A percentile compares a stretch with the other conserved stretches of the same genome.
These are phyloP conservation scores for Daldinia sp. DNA, from an alignment of 2,329 filamentous ascomycete genomes.

Conservation along the genomic window DNA sequence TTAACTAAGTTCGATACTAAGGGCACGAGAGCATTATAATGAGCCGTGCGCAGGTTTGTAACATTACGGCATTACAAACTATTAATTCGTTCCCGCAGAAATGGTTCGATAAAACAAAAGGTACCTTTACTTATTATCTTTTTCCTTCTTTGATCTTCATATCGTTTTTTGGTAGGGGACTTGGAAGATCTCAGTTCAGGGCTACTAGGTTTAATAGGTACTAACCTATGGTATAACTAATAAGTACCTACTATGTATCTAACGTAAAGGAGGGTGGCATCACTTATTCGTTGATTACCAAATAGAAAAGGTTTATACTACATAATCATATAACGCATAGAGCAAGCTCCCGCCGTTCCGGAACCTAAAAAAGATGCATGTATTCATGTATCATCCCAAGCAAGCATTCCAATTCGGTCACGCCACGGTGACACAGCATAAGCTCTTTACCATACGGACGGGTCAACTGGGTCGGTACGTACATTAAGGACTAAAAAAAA, in stretches of 20 bases:
- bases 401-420: constrained; percentile 28
- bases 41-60: constrained; percentile 7
- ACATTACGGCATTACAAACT: constrained; percentile 16
- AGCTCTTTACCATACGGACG: constrained; percentile 18
- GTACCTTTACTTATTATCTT: not conserved
- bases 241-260: not conserved
- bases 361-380: constrained; percentile 9
- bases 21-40: constrained; percentile 15
- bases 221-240: too few relatives aligned
- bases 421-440: constrained; percentile 38
- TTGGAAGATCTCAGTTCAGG: too few relatives aligned
- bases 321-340: constrained; percentile 6
- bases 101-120: not conserved
- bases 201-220: too few relatives aligned
- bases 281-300: not conserved
- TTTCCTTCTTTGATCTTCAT: not conserved
- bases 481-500: not conserved
- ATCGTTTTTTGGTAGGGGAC: not conserved
- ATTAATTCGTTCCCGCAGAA: constrained; percentile 6
- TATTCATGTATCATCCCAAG: constrained; percentile 3
- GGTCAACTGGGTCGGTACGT: constrained; percentile 28
- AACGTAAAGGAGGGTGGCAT: constrained; percentile 1
- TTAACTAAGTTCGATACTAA: constrained; percentile 4
- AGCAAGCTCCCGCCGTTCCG: constrained; percentile 7
- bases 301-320: constrained; percentile 7